A percentile compares a stretch with the other conserved stretches of the same genome.
Conservation (phyloP, 345 rosid species). For the Adansonia digitata region DNA sequence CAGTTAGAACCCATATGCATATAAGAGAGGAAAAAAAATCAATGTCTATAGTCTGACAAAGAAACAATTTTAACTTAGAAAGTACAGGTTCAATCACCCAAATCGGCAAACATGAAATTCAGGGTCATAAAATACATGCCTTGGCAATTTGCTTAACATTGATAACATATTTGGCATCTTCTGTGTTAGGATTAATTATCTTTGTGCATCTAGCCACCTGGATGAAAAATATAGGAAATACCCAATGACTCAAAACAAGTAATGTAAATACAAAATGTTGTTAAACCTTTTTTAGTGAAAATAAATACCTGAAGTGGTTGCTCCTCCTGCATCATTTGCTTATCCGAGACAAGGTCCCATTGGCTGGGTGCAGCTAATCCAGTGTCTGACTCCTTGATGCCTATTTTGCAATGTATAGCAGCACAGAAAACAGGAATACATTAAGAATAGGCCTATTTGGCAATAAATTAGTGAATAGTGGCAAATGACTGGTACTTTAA, state of each 20-base stretch:
- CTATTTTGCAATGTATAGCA: constrained; percentile 23
- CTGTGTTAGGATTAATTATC: constrained; percentile 72
- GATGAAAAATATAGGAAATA: not conserved
- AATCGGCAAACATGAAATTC: not conserved
- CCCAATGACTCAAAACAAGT: not conserved
- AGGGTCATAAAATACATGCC: constrained; percentile 22
- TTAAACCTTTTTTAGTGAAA: not conserved
- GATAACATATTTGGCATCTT: constrained; percentile 88
- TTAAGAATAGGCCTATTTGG: not conserved
- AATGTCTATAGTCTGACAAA: not conserved
- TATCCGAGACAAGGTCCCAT: constrained; percentile 97
- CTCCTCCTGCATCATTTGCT: constrained; percentile 83
- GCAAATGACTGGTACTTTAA: not conserved
- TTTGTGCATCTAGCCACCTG: constrained; percentile 73
- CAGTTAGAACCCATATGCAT: not conserved
- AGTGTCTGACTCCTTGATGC: constrained; percentile 94
- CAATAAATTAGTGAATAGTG: not conserved
- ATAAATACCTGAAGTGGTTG: constrained; percentile 49
- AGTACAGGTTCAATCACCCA: not conserved
- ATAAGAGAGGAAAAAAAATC: not conserved
- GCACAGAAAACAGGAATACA: not conserved
- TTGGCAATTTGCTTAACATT: constrained; percentile 82
- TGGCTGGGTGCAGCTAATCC: constrained; percentile 94
- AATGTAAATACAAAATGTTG: not conserved
- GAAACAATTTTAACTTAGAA: not conserved